A percentile compares a stretch with the other conserved stretches of the same genome.
Evolutionary conservation across 768 basidiomycete genomes (phyloP).

Genomic region (Tylopilus intermedius): DNA sequence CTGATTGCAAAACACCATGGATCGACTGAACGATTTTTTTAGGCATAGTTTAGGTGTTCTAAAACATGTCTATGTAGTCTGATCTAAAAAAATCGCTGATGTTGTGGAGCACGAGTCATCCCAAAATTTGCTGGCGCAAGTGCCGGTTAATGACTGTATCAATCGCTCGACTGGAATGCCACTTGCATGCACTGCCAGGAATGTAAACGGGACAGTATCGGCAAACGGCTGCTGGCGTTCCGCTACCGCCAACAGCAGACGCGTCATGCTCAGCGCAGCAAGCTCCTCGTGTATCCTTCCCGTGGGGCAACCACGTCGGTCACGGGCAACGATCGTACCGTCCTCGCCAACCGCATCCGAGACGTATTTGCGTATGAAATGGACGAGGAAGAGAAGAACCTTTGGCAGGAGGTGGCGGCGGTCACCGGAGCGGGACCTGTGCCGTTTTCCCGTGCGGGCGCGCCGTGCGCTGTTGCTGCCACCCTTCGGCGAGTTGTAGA

Average conservation of each 20-base stretch:
- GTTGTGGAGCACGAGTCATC: too few relatives aligned
- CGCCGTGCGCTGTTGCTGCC: constrained; percentile 5
- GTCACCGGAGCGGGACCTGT: constrained; percentile 14
- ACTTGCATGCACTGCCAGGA: constrained; percentile 26
- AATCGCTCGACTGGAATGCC: constrained; percentile 16
- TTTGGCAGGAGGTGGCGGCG: constrained; percentile 29
- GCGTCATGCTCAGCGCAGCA: constrained; percentile 7
- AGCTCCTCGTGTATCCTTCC: not conserved
- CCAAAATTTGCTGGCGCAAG: too few relatives aligned
- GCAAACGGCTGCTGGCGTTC: constrained; percentile 23
- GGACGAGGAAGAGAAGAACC: constrained; percentile 25
- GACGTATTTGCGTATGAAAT: constrained; percentile 18
- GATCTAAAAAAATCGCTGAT: too few relatives aligned
- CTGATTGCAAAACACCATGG: too few relatives aligned
- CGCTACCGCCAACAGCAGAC: constrained; percentile 14
- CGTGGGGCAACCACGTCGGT: not conserved
- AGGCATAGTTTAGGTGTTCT: too few relatives aligned
- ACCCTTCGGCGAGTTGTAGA: not conserved
- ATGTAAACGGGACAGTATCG: constrained; percentile 26
- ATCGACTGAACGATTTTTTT: too few relatives aligned
- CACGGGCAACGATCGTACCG: constrained; percentile 4
- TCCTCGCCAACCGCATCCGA: constrained; percentile 7
- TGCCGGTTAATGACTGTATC: not conserved
- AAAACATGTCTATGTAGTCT: too few relatives aligned
- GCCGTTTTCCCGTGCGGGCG: constrained; percentile 15